Conservation (phyloP, 306 rosid genomes). For the Medicago lupulina region DNA sequence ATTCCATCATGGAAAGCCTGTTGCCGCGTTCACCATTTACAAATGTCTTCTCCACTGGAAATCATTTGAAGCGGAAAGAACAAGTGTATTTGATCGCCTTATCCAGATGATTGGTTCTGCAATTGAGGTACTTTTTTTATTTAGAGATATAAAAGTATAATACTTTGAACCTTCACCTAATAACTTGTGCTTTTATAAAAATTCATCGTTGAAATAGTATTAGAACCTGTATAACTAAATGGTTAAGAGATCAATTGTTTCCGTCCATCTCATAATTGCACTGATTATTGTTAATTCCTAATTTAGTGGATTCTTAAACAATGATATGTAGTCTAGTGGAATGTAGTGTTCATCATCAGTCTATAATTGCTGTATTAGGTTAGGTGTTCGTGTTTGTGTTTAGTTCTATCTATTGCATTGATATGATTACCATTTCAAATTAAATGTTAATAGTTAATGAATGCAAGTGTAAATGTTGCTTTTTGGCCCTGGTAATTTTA, state of each 20-base stretch:
- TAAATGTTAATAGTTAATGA: constrained; percentile 19
- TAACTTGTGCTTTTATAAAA: constrained; percentile 14
- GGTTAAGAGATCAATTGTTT: constrained; percentile 10
- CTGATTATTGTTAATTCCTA: constrained; percentile 13
- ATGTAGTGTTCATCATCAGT: constrained; percentile 17
- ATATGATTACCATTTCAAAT: constrained; percentile 18
- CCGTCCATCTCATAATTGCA: constrained; percentile 26
- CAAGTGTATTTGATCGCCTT: constrained; percentile 99
- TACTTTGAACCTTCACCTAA: constrained; percentile 23
- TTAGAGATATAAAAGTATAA: background rate
- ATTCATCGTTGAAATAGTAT: constrained; percentile 19
- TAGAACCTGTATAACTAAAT: background rate
- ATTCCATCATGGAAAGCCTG: constrained; percentile 90
- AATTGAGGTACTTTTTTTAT: constrained; percentile 74
- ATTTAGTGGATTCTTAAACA: constrained; percentile 27
- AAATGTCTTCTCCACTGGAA: constrained; percentile 99
- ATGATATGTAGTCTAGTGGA: constrained; percentile 19
- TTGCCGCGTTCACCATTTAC: constrained; percentile 97
- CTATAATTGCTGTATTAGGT: constrained; percentile 16
- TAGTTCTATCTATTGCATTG: background rate
- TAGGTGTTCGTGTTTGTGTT: constrained; percentile 10
- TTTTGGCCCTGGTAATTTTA: constrained; percentile 27
- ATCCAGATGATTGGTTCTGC: constrained; percentile 99
- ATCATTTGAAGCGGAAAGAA: constrained; percentile 99
- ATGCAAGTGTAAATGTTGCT: constrained; percentile 29